Base-by-base conservation (phyloP, 2,329 filamentous ascomycete species). In the Cercospora sojina region DNA sequence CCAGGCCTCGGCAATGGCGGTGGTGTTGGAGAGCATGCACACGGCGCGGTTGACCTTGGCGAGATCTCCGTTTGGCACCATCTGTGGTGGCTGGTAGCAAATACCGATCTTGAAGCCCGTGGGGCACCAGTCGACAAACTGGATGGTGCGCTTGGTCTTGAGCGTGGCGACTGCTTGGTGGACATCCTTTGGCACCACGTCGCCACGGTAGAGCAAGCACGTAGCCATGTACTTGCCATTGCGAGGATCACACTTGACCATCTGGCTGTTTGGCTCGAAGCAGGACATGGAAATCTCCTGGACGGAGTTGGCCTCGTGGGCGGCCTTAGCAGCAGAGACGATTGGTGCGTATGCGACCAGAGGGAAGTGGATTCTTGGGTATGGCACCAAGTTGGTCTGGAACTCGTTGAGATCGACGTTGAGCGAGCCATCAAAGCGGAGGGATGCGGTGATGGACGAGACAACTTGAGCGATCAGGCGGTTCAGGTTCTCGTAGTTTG, bases 21-120 rank as follows among this genome's bases (percentile, higher is more conserved):
- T 99, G 76, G 95, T 99, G 88, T 99, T 96, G 84, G 91, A 94
- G 71, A 99, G 86, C 95, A 99, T 98, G 90, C 94, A 97, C 73
- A 98, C 94, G 83, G 94, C 94, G 78, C 95, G 94, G 88, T 94
- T 92, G 82, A 97, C 94, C 87, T 96, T 95, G 82, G 95, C 94
- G 71, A 98, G 88, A 79, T 98, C 95, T 77, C 94, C 94, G 84
- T 97, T 96, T 78, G 93, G 95, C 65, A 98, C 94, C 83, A 91
- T 91, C 85, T 96, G 88, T 73, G 94, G 94, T 79, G 93, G 91
- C 86, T 98, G 93, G 90, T 96, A 98, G 91, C 93, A 97, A 87
- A 99, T 99, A 87, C 95, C 95, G 75, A 99, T 92, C 91, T 99
- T 99, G 91, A 99, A 99, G 75, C 95, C 95, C 82, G 95, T 99